Evolutionary conservation across 2,329 filamentous ascomycete species (phyloP).

Genomic region (Remersonia thermophila): DNA sequence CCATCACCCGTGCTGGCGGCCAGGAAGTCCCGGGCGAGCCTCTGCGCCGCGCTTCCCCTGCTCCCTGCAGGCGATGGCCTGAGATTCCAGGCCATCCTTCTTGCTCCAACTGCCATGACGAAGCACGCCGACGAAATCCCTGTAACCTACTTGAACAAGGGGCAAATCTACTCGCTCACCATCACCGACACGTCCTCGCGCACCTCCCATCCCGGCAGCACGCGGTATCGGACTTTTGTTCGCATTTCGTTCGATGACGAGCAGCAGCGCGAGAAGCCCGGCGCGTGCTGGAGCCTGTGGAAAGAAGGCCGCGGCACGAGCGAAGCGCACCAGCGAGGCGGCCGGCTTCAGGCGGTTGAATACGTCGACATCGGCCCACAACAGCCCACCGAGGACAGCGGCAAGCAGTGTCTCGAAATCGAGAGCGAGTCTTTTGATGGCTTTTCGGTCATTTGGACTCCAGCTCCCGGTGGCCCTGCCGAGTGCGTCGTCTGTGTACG

Average conservation of each 20-base stretch:
- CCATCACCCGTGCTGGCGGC: slow-evolving; percentile 48
- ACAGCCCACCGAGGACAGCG: slow-evolving; percentile 50
- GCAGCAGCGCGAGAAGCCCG: slow-evolving; percentile 67
- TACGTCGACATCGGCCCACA: slow-evolving; percentile 54
- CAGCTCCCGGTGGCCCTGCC: slow-evolving; percentile 51
- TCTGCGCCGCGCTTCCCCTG: slow-evolving; percentile 21
- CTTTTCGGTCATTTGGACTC: slow-evolving; percentile 82
- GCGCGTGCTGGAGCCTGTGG: slow-evolving; percentile 67
- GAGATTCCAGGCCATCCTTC: slow-evolving; percentile 78
- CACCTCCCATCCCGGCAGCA: slow-evolving; percentile 43
- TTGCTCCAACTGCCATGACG: slow-evolving; percentile 93
- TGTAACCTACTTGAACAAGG: slow-evolving; percentile 96
- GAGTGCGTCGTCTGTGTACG: slow-evolving; percentile 84
- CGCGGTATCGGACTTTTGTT: slow-evolving; percentile 78
- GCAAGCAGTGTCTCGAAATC: slow-evolving; percentile 55
- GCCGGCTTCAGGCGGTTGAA: slow-evolving; percentile 64
- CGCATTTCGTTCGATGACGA: slow-evolving; percentile 97
- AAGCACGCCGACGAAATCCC: slow-evolving; percentile 83
- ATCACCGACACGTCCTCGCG: slow-evolving; percentile 57
- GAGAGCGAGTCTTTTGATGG: slow-evolving; percentile 81
- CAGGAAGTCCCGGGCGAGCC: too few relatives aligned
- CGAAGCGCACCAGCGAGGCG: slow-evolving; percentile 80
- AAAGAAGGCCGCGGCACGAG: slow-evolving; percentile 94
- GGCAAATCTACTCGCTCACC: slow-evolving; percentile 81
- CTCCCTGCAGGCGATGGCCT: slow-evolving; percentile 58